A percentile compares a stretch with the other conserved stretches of the same genome.
Evolutionary conservation across 139 green algal genomes (phyloP).

Genomic region (Chlorella ohadii): DNA sequence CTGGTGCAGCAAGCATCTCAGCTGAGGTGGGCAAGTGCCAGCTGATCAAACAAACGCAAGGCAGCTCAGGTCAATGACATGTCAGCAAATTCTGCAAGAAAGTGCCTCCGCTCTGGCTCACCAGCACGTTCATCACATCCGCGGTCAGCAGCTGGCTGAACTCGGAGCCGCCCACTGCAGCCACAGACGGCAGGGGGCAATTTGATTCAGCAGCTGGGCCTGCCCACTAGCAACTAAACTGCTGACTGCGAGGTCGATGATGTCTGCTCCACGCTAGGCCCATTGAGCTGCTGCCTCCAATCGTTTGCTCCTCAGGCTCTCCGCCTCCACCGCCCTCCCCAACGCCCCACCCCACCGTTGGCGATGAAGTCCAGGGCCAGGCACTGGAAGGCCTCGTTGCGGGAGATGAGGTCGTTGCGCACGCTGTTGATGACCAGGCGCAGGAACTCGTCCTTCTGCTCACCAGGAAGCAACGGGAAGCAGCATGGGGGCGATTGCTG

Average conservation of each 20-base stretch:
- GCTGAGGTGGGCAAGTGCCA: too few species aligned
- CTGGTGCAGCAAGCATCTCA: too few species aligned
- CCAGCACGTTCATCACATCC: conserved; percentile 93
- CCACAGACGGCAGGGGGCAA: neutral
- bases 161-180: conserved; percentile 94
- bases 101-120: too few species aligned
- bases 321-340: neutral
- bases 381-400: conserved; percentile 96
- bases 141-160: conserved; percentile 92
- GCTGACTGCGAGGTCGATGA: too few species aligned
- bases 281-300: too few species aligned
- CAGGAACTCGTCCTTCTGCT: conserved; percentile 96
- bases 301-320: too few species aligned
- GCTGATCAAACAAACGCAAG: too few species aligned
- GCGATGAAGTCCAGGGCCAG: conserved; percentile 92
- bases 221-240: too few species aligned
- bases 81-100: too few species aligned
- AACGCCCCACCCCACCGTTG: conserved; percentile 86
- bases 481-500: neutral
- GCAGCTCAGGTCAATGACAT: too few species aligned
- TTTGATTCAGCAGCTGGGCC: neutral
- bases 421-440: conserved; percentile 97
- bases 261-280: too few species aligned
- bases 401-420: conserved; percentile 90
- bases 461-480: neutral